Conservation (phyloP, 2,329 filamentous ascomycete genomes). For the Paraphoma chrysanthemicola region DNA sequence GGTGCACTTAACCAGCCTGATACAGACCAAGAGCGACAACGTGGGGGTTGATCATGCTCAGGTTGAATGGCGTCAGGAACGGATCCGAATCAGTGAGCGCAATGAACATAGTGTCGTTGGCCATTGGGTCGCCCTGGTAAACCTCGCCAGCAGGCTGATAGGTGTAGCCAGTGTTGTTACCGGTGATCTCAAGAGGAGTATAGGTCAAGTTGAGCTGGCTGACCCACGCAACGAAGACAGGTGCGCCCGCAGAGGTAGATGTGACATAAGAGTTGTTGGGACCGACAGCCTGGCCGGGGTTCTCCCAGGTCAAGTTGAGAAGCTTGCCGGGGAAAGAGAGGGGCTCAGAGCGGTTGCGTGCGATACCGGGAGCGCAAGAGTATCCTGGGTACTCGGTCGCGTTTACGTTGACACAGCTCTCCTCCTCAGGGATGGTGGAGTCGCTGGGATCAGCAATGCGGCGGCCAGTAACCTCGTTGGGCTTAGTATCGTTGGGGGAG, state of each 20-base stretch:
- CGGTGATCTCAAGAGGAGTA: constrained; percentile 69
- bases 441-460: constrained; percentile 64
- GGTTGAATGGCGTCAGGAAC: constrained; percentile 77
- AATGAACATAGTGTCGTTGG: constrained; percentile 83
- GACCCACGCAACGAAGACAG: constrained; percentile 77
- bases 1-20: constrained; percentile 70
- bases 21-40: constrained; percentile 78
- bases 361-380: constrained; percentile 69
- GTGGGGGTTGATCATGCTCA: constrained; percentile 76
- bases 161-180: constrained; percentile 67
- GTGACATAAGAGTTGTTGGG: constrained; percentile 87
- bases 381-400: constrained; percentile 60
- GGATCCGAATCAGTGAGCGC: constrained; percentile 74
- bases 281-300: constrained; percentile 70
- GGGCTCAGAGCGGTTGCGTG: constrained; percentile 72
- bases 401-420: constrained; percentile 66
- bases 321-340: constrained; percentile 77
- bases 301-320: constrained; percentile 76
- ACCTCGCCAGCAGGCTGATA: constrained; percentile 75
- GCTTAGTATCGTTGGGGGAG: constrained; percentile 66
- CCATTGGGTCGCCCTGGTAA: constrained; percentile 70
- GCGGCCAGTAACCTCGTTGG: constrained; percentile 69
- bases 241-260: constrained; percentile 60
- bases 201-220: constrained; percentile 69
- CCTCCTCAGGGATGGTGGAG: constrained; percentile 51